Percentiles rank a stretch among this genome's conserved stretches.
Evolutionary conservation across 2,329 filamentous ascomycete species (phyloP).

Genomic region (Aureobasidium melanogenum): DNA sequence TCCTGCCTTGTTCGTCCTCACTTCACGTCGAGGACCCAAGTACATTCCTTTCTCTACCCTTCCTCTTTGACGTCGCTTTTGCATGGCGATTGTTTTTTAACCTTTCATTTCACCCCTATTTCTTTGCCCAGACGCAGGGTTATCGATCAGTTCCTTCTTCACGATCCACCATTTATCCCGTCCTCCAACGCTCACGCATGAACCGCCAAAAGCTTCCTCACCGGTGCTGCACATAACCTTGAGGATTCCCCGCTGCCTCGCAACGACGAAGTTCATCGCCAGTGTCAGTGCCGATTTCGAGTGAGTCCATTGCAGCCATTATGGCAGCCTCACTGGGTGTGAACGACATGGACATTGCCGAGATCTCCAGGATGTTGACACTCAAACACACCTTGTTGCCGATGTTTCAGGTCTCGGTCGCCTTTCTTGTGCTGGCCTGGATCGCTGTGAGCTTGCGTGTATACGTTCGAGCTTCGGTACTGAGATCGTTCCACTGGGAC

Average conservation of each 20-base stretch:
- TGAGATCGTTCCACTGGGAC: constrained; percentile 24
- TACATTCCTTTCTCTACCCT: neutral
- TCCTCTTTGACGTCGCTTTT: neutral
- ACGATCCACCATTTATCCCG: neutral
- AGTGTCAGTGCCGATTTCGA: neutral
- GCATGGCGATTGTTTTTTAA: neutral
- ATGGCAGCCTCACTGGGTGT: neutral
- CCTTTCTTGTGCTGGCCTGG: constrained; percentile 27
- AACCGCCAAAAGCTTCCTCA: neutral
- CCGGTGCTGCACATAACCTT: constrained; percentile 4
- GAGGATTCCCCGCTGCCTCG: neutral
- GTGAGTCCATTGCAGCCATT: neutral
- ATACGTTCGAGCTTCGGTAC: constrained; percentile 24
- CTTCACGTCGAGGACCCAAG: neutral
- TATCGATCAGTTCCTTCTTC: neutral
- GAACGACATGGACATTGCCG: neutral
- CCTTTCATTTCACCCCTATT: neutral
- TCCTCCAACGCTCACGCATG: constrained; percentile 1
- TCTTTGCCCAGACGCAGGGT: neutral
- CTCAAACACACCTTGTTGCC: neutral
- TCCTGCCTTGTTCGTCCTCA: neutral
- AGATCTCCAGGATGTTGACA: neutral
- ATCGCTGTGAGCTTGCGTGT: constrained; percentile 25
- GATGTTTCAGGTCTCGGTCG: constrained; percentile 21
- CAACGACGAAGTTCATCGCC: neutral